These are phyloP conservation scores for Exophiala dermatitidis DNA, from an alignment of 2,329 filamentous ascomycete genomes.

Conservation along the genomic window DNA sequence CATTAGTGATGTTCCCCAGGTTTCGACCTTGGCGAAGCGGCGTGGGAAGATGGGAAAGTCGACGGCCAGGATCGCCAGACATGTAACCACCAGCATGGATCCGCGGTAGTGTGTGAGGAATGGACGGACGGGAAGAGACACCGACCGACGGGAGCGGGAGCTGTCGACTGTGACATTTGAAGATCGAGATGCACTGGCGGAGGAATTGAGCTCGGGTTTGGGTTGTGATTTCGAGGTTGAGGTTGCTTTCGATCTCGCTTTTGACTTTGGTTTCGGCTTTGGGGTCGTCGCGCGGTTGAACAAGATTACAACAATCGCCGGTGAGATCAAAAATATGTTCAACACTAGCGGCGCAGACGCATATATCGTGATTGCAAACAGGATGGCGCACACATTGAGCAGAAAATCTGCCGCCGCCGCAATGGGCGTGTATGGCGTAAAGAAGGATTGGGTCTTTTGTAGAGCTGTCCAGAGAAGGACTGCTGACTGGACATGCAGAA, in stretches of 20 bases:
- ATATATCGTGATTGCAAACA: constrained; percentile 83
- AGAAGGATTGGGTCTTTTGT: constrained; percentile 76
- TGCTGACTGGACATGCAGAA: constrained; percentile 53
- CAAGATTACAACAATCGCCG: constrained; percentile 53
- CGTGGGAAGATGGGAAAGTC: constrained; percentile 91
- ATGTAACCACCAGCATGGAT: constrained; percentile 84
- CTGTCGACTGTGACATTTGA: background rate
- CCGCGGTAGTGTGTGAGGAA: constrained; percentile 90
- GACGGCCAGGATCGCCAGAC: constrained; percentile 87
- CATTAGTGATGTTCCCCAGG: constrained; percentile 99
- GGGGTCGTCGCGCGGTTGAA: constrained; percentile 17
- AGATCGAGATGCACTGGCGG: background rate
- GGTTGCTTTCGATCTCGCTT: background rate
- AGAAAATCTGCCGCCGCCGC: constrained; percentile 73
- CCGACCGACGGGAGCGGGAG: background rate
- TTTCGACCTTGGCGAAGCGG: constrained; percentile 94
- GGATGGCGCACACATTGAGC: constrained; percentile 72
- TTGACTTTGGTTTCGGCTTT: background rate
- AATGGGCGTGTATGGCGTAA: constrained; percentile 63
- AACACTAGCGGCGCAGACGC: constrained; percentile 66
- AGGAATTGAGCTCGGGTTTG: background rate
- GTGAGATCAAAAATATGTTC: constrained; percentile 64
- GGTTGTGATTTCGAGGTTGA: background rate
- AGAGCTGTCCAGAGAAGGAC: constrained; percentile 82
- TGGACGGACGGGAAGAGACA: constrained; percentile 57